These are phyloP conservation scores for Barbatosphaeria neglecta DNA, from an alignment of 495 filamentous ascomycete genomes.

Conservation along the genomic window DNA sequence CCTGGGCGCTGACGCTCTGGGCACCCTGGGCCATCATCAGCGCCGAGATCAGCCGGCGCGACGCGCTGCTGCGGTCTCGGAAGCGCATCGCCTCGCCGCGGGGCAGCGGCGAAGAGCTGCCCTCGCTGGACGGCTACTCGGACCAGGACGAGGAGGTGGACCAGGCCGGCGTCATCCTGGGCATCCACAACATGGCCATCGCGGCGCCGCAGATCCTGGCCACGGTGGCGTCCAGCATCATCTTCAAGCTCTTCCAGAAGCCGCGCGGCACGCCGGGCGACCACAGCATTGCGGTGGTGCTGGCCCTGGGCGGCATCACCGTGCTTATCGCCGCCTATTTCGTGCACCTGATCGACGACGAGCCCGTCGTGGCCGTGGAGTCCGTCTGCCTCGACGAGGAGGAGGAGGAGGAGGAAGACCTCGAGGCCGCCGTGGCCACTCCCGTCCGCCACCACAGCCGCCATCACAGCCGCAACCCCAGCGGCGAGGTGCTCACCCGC, in stretches of 20 bases:
- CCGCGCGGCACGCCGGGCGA: constrained; percentile 71
- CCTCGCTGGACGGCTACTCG: constrained; percentile 17
- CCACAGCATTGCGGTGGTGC: constrained; percentile 72
- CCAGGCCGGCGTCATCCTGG: constrained; percentile 80
- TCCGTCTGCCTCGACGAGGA: constrained; percentile 28
- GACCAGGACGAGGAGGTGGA: constrained; percentile 41
- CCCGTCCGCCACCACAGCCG: constrained; percentile 4
- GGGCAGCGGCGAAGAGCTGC: constrained; percentile 2
- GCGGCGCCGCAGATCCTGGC: constrained; percentile 81
- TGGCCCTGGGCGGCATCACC: constrained; percentile 67
- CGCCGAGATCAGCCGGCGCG: constrained; percentile 69
- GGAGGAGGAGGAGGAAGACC: constrained; percentile 11
- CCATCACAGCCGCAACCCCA: constrained; percentile 13
- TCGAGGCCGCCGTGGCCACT: background rate
- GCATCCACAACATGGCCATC: constrained; percentile 86
- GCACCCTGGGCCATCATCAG: constrained; percentile 87
- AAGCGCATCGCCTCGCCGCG: constrained; percentile 15
- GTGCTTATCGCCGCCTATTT: constrained; percentile 68
- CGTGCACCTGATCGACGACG: constrained; percentile 36
- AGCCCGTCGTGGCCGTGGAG: constrained; percentile 22
- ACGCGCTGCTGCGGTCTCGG: constrained; percentile 51
- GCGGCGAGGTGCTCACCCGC: constrained; percentile 21
- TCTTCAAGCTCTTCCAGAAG: constrained; percentile 75
- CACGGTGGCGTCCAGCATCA: constrained; percentile 64
- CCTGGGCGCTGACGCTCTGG: constrained; percentile 84